phyloP scores from a whole-genome alignment of 164 flowering plant species.

The Umbilicus rupestris region DNA sequence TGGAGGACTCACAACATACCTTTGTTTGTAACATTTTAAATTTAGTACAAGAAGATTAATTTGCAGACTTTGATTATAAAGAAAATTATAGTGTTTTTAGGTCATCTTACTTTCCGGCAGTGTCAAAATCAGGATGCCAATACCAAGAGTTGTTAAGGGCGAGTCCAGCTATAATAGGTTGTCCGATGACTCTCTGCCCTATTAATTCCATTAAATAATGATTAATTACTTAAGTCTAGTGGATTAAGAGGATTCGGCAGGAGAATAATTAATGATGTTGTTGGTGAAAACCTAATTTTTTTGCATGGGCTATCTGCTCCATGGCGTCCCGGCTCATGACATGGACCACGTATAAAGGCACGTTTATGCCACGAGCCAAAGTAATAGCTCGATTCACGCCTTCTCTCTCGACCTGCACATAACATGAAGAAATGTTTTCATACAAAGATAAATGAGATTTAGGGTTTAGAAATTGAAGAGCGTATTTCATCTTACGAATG shows the following conservation, averaged over 20 bases:
- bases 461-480: slow-evolving; percentile 43
- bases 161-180: slow-evolving; percentile 79
- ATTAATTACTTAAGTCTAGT: too few species aligned
- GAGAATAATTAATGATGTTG: too few species aligned
- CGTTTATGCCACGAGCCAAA: neutral
- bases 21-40: neutral
- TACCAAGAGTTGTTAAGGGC: slow-evolving; percentile 72
- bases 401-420: neutral
- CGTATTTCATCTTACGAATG: slow-evolving; percentile 39
- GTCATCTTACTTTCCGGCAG: slow-evolving; percentile 70
- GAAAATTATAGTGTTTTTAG: neutral
- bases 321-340: neutral
- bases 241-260: too few species aligned
- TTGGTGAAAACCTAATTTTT: slow-evolving; percentile 49
- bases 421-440: neutral
- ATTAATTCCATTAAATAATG: slow-evolving; percentile 11
- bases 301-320: slow-evolving; percentile 91
- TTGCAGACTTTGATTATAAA: neutral
- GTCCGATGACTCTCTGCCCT: slow-evolving; percentile 94
- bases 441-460: slow-evolving; percentile 52
- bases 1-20: slow-evolving; percentile 6
- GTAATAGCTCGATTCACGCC: neutral
- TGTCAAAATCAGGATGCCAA: slow-evolving; percentile 81
- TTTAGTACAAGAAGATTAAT: too few species aligned
- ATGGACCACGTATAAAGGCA: neutral